Percentiles rank a stretch among this genome's conserved stretches.
These are phyloP conservation scores for Heliophila coronopifolia DNA, from an alignment of 441 rosid species.

Conservation along the genomic window DNA sequence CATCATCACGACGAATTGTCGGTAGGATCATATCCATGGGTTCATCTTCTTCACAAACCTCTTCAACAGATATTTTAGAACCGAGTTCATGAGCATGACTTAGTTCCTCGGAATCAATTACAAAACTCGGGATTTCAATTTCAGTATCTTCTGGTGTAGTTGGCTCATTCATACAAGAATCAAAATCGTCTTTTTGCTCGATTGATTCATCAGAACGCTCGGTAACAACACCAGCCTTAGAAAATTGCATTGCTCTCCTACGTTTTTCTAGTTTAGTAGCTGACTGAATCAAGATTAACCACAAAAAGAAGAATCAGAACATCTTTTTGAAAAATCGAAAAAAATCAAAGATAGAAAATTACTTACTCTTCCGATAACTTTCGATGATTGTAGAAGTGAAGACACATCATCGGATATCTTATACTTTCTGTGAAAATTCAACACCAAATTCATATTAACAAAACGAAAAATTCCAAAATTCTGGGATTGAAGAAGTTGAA, in stretches of 20 bases:
- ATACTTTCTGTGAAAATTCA: slow-evolving; percentile 47
- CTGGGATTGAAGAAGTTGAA: slow-evolving; percentile 11
- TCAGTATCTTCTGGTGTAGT: slow-evolving; percentile 18
- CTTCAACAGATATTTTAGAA: slow-evolving; percentile 17
- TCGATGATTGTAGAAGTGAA: slow-evolving; percentile 58
- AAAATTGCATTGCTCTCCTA: slow-evolving; percentile 46
- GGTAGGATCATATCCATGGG: slow-evolving; percentile 14
- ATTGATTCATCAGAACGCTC: slow-evolving; percentile 25
- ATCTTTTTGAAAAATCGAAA: background rate
- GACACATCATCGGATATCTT: slow-evolving; percentile 55
- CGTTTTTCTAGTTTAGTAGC: slow-evolving; percentile 57
- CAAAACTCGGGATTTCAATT: slow-evolving; percentile 7
- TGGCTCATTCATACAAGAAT: slow-evolving; percentile 19
- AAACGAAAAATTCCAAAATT: background rate
- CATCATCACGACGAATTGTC: slow-evolving; percentile 16
- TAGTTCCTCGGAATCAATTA: slow-evolving; percentile 24
- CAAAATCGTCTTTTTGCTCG: slow-evolving; percentile 14
- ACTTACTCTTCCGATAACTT: slow-evolving; percentile 54
- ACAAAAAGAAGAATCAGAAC: slow-evolving; percentile 8
- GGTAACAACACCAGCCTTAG: slow-evolving; percentile 48
- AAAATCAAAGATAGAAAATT: background rate
- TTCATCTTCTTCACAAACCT: slow-evolving; percentile 5
- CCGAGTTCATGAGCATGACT: slow-evolving; percentile 14
- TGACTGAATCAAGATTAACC: slow-evolving; percentile 31
- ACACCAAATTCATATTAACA: background rate